Conservation (phyloP, 352 stramenopile species). For the Pythium myriotylum region DNA sequence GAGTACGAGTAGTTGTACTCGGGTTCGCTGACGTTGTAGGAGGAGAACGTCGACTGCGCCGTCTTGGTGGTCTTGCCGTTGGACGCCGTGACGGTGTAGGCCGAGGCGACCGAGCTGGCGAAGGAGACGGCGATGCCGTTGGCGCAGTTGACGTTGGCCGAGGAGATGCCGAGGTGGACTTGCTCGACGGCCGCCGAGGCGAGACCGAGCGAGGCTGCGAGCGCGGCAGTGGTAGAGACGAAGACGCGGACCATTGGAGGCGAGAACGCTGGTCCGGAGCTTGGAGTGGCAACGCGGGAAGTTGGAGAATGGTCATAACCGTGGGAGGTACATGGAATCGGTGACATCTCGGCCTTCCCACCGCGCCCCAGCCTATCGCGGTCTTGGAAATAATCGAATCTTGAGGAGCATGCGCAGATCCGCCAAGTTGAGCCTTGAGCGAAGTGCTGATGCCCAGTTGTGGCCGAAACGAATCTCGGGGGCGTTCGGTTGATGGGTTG, state of each 20-base stretch:
- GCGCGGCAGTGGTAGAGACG: slow-evolving; percentile 7
- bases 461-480: no score
- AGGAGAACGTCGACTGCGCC: slow-evolving; percentile 10
- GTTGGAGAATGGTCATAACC: no score
- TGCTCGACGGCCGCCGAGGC: slow-evolving; percentile 43
- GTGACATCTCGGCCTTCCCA: no score
- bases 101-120: slow-evolving; percentile 8
- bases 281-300: no score
- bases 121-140: slow-evolving; percentile 23
- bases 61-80: slow-evolving; percentile 8
- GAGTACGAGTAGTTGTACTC: slow-evolving; percentile 55
- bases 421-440: no score
- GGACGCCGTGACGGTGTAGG: slow-evolving; percentile 6
- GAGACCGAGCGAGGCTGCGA: slow-evolving; percentile 21
- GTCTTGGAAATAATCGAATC: no score
- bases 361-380: no score
- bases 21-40: slow-evolving; percentile 24
- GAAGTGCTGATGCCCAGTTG: no score
- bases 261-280: no score
- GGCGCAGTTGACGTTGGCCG: slow-evolving; percentile 25
- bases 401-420: no score
- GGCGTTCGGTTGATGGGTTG: no score
- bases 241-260: slow-evolving; percentile 17
- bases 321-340: no score
- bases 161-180: slow-evolving; percentile 48